These are phyloP conservation scores for Mycena haematopus DNA, from an alignment of 768 basidiomycete species.

Conservation along the genomic window DNA sequence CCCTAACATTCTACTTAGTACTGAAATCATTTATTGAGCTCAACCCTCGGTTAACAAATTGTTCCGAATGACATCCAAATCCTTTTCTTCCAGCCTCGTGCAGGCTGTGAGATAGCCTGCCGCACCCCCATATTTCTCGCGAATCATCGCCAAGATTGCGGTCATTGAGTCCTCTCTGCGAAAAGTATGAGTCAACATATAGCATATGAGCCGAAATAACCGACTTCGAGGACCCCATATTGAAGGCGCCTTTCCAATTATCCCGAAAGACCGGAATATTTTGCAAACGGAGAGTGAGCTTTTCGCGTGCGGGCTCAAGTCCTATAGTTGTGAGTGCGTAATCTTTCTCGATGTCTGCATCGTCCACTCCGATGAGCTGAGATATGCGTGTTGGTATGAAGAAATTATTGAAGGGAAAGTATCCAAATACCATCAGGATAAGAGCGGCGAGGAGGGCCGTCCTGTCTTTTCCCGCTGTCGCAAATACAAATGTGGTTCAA, in stretches of 20 bases:
- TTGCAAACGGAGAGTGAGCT: slow-evolving; percentile 39
- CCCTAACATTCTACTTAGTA: too few species aligned
- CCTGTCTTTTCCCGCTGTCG: slow-evolving; percentile 50
- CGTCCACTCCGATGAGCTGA: slow-evolving; percentile 46
- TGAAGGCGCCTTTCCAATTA: slow-evolving; percentile 42
- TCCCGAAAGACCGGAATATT: slow-evolving; percentile 39
- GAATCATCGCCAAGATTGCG: slow-evolving; percentile 39
- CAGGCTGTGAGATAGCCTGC: slow-evolving; percentile 42
- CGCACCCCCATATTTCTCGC: slow-evolving; percentile 43
- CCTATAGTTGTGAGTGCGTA: slow-evolving; percentile 48
- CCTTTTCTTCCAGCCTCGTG: slow-evolving; percentile 39
- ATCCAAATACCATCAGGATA: slow-evolving; percentile 39
- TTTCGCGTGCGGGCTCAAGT: slow-evolving; percentile 39
- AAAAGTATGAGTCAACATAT: not conserved
- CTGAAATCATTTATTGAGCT: not conserved
- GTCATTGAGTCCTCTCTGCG: slow-evolving; percentile 44
- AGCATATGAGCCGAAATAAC: not conserved
- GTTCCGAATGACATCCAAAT: slow-evolving; percentile 31
- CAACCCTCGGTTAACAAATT: slow-evolving; percentile 5
- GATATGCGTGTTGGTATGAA: not conserved
- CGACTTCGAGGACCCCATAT: slow-evolving; percentile 45
- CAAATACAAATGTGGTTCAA: not conserved
- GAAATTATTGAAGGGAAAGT: not conserved
- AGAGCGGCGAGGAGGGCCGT: slow-evolving; percentile 47
- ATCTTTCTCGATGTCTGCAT: slow-evolving; percentile 47